Conservation (phyloP, 1,139 yeast genomes). For the Maudiozyma humilis region DNA sequence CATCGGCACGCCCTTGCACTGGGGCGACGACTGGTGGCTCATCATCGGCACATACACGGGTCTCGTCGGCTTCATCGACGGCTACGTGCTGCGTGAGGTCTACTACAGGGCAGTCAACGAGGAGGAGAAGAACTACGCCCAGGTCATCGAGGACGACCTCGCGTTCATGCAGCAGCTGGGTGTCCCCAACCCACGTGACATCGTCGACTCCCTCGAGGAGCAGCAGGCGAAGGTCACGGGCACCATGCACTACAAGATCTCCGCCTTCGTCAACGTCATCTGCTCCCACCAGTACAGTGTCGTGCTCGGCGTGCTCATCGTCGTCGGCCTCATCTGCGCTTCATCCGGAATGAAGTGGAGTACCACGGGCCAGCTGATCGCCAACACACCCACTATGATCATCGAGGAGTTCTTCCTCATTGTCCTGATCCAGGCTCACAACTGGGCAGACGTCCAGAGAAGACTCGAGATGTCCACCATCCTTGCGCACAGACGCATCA, state of each 20-base stretch:
- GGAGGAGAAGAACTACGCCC: constrained; percentile 27
- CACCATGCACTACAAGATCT: constrained; percentile 22
- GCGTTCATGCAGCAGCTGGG: constrained; percentile 20
- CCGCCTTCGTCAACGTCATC: constrained; percentile 20
- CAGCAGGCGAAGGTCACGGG: constrained; percentile 9
- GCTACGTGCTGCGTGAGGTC: constrained; percentile 35
- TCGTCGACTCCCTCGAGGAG: constrained; percentile 8
- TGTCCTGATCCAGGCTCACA: constrained; percentile 34
- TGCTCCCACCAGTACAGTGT: constrained; percentile 31
- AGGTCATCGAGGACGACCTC: constrained; percentile 23
- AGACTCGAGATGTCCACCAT: constrained; percentile 23
- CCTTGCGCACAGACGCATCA: constrained; percentile 19
- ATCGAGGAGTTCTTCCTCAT: constrained; percentile 35
- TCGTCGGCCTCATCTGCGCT: constrained; percentile 27
- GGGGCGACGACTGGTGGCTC: constrained; percentile 36
- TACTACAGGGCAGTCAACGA: constrained; percentile 29
- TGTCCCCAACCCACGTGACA: constrained; percentile 20
- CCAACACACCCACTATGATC: constrained; percentile 36
- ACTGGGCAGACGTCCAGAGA: constrained; percentile 27
- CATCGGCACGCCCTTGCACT: constrained; percentile 32
- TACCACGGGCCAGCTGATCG: constrained; percentile 33
- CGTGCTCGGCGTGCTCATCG: constrained; percentile 21
- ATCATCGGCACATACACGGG: constrained; percentile 39
- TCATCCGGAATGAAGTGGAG: constrained; percentile 33
- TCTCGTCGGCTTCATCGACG: constrained; percentile 35